A percentile compares a stretch with the other conserved stretches of the same genome.
Conservation (phyloP, 2,329 filamentous ascomycete genomes). For the Claviceps citrina region DNA sequence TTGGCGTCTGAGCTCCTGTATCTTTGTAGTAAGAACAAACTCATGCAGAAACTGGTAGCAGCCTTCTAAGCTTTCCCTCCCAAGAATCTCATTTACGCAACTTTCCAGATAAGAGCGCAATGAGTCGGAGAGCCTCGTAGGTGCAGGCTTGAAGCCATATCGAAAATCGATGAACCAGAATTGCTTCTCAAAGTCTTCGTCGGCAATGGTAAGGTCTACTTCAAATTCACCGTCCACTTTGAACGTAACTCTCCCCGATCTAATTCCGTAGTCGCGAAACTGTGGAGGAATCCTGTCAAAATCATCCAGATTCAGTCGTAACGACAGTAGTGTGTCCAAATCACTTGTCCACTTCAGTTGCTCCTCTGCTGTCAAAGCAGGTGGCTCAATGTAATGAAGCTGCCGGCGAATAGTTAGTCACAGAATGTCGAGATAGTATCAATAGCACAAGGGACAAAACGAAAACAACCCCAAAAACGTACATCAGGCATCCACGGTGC, state of each 20-base stretch:
- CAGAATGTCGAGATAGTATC: neutral
- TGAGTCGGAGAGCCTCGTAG: constrained; percentile 42
- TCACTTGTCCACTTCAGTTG: constrained; percentile 62
- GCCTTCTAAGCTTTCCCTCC: constrained; percentile 54
- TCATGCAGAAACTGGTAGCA: constrained; percentile 83
- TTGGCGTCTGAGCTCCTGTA: constrained; percentile 67
- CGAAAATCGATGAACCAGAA: constrained; percentile 92
- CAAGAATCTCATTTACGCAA: constrained; percentile 56
- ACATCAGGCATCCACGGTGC: constrained; percentile 68
- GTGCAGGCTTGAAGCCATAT: constrained; percentile 61
- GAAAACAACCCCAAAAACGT: constrained; percentile 15
- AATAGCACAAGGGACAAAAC: neutral
- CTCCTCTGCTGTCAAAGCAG: constrained; percentile 53
- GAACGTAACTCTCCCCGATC: constrained; percentile 82
- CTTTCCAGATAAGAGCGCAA: constrained; percentile 53
- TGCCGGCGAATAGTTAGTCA: constrained; percentile 24
- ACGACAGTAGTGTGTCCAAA: constrained; percentile 68
- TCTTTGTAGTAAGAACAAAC: constrained; percentile 77
- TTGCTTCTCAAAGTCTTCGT: constrained; percentile 67
- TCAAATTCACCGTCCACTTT: constrained; percentile 73
- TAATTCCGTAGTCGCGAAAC: constrained; percentile 63
- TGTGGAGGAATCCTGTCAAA: constrained; percentile 58
- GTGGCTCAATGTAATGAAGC: constrained; percentile 63
- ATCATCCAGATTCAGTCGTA: constrained; percentile 75
- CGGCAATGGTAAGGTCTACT: constrained; percentile 77